These are phyloP conservation scores for Thermothelomyces thermophilus DNA, from an alignment of 2,329 filamentous ascomycete genomes.

Conservation along the genomic window DNA sequence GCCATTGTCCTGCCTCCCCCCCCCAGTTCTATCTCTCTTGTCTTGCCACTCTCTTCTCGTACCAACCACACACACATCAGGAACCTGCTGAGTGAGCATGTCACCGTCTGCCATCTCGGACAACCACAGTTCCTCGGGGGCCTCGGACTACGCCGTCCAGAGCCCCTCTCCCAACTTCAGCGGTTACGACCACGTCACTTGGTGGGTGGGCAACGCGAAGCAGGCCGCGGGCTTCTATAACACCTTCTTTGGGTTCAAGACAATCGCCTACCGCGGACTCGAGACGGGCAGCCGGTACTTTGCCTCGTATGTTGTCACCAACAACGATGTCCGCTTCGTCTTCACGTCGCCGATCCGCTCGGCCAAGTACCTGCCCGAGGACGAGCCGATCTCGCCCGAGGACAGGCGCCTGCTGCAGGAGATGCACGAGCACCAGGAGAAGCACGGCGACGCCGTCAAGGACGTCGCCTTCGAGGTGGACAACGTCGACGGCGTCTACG, in stretches of 20 bases:
- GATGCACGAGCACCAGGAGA: conserved; percentile 76
- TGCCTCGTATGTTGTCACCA: conserved; percentile 77
- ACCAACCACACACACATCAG: not conserved
- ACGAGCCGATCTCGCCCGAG: conserved; percentile 55
- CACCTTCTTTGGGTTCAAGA: conserved; percentile 77
- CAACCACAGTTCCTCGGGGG: conserved; percentile 36
- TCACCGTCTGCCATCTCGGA: conserved; percentile 52
- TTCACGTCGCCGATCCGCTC: conserved; percentile 76
- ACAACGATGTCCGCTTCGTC: conserved; percentile 71
- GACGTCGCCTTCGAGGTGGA: conserved; percentile 95
- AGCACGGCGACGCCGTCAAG: conserved; percentile 89
- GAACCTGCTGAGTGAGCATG: conserved; percentile 38
- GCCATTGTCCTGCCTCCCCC: too few relatives aligned
- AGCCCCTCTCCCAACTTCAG: conserved; percentile 53
- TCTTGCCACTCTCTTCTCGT: too few relatives aligned
- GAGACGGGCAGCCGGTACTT: conserved; percentile 79
- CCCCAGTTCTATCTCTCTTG: too few relatives aligned
- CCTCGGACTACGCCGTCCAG: conserved; percentile 50
- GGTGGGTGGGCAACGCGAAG: conserved; percentile 96
- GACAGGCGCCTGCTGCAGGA: conserved; percentile 63
- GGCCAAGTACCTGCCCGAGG: conserved; percentile 43
- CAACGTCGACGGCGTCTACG: conserved; percentile 73
- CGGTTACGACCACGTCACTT: conserved; percentile 88
- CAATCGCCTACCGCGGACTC: conserved; percentile 76
- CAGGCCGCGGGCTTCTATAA: conserved; percentile 88